A percentile compares a stretch with the other conserved stretches of the same genome.
Evolutionary conservation across 2,329 filamentous ascomycete species (phyloP).

Genomic region (Botrytis elliptica): DNA sequence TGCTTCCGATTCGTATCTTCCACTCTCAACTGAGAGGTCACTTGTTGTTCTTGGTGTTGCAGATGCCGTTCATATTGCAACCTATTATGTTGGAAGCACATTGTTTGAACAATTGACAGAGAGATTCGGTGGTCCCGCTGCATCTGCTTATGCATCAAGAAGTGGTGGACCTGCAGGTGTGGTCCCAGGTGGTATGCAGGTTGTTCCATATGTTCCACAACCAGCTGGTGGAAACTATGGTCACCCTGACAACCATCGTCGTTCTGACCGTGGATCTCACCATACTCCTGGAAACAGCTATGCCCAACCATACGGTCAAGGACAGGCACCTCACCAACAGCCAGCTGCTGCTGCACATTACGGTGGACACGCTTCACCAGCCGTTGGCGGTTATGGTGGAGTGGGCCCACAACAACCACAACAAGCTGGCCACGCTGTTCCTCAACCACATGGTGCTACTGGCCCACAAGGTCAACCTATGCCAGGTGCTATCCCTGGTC

Average conservation of each 20-base stretch:
- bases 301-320: conserved; percentile 56
- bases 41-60: conserved; percentile 96
- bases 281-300: conserved; percentile 76
- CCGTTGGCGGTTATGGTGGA: conserved; percentile 72
- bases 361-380: conserved; percentile 48
- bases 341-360: conserved; percentile 74
- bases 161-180: conserved; percentile 91
- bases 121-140: conserved; percentile 90
- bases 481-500: conserved; percentile 71
- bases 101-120: conserved; percentile 96
- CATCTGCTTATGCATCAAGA: conserved; percentile 95
- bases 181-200: conserved; percentile 96
- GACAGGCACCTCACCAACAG: conserved; percentile 53
- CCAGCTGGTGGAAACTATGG: conserved; percentile 90
- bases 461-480: conserved; percentile 74
- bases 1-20: conserved; percentile 91
- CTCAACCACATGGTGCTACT: conserved; percentile 61
- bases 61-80: conserved; percentile 97
- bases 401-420: conserved; percentile 77
- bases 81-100: conserved; percentile 98
- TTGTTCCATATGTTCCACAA: conserved; percentile 96
- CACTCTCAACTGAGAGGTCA: conserved; percentile 94
- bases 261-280: conserved; percentile 70
- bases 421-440: conserved; percentile 61
- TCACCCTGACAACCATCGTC: conserved; percentile 80